Evolutionary conservation across 2,329 filamentous ascomycete species (phyloP).

Genomic region (Leptographium procerum): DNA sequence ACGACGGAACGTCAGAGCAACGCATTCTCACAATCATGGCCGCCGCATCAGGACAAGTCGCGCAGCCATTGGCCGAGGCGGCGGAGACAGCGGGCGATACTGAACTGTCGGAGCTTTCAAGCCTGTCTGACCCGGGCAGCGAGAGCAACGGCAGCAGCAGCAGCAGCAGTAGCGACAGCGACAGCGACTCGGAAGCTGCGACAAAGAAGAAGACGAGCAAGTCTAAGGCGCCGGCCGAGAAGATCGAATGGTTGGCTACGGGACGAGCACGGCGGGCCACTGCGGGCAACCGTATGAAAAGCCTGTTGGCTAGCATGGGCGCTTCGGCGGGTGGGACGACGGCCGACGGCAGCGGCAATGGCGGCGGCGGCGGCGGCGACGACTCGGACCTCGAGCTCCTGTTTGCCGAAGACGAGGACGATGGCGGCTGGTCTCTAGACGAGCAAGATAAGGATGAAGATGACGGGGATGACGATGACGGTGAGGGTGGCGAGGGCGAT

Average conservation of each 20-base stretch:
- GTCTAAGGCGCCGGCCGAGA: background rate
- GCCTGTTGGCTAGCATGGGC: constrained; percentile 63
- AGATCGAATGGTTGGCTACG: constrained; percentile 60
- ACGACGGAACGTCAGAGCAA: background rate
- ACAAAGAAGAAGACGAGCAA: background rate
- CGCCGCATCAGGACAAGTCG: background rate
- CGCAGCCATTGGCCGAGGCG: background rate
- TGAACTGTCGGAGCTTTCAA: constrained; percentile 1
- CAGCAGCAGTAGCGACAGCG: background rate
- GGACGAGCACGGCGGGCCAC: constrained; percentile 66
- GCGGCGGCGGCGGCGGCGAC: constrained; percentile 11
- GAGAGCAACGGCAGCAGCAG: background rate
- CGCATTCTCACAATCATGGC: background rate
- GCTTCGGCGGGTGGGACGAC: constrained; percentile 24
- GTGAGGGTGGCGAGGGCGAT: constrained; percentile 35
- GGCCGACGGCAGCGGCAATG: background rate
- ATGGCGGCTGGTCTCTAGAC: constrained; percentile 62
- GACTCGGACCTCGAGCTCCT: constrained; percentile 59
- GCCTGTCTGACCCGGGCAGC: constrained; percentile 1
- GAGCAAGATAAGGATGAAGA: constrained; percentile 57
- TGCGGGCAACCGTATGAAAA: constrained; percentile 74
- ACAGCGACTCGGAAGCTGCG: background rate
- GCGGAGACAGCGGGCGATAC: background rate
- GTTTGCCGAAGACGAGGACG: constrained; percentile 63
- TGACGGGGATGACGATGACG: constrained; percentile 68